Evolutionary conservation across 345 rosid species (phyloP), one percentile per base, ranked within the genome.

Genomic region (Kernera saxatilis): DNA sequence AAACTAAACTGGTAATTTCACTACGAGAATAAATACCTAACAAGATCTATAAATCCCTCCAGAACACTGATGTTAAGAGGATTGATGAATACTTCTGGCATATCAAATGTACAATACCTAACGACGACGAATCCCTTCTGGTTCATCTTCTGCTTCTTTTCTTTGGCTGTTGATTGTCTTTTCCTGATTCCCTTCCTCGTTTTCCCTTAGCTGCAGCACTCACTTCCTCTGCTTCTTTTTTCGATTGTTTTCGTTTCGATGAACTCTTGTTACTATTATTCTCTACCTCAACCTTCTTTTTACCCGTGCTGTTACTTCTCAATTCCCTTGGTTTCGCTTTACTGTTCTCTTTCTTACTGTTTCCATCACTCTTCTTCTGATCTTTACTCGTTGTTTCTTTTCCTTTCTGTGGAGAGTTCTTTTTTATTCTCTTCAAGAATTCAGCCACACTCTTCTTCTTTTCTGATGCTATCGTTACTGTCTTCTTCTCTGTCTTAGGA

Each of bases 371-470:
- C 79, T 64, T 80, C 64, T 63, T 74, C 71, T 56, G 45, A 45
- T 70, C 77, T 73, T 63, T 69, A 63, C 72, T 36, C 37, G 64
- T 26, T 56, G 68, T 58, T 30, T 80, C 41, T 67, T 74, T 57
- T 53, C 36, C 81, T 70, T 75, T 83, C 79, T 82, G 76, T 9
- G 76, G 54, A 21, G 82, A 76, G 69, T 81, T 86, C 33, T 82
- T 83, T 87, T 83, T 78, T 17, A 90, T 86, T 56, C 89, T 86
- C 71, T 83, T 82, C 75, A 87, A 77, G 85, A 87, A 90, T 73
- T 86, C 87, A 5, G 79, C 93, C 2, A 81, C 90, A 25, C 88
- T 83, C 77, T 81, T 75, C 82, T 82, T 88, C 81, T 88, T 90
- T 21, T 81, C 81, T 39, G 73, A 58, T 6, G 81, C 39, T 25